Conservation (phyloP, 306 rosid species). For the Abrus precatorius region DNA sequence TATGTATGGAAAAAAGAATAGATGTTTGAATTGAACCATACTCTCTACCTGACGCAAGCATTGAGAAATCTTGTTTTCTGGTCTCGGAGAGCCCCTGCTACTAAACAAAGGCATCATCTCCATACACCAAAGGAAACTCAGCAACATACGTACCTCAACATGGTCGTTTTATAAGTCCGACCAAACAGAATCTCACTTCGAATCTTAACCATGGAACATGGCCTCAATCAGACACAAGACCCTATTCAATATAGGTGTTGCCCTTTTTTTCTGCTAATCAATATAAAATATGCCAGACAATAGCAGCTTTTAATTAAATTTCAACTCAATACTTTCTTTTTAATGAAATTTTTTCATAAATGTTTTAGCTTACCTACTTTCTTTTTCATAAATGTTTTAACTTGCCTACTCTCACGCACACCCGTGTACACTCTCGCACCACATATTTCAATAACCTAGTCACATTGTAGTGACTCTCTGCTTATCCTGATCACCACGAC, state of each 20-base stretch:
- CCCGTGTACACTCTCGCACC: background rate
- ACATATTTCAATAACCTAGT: background rate
- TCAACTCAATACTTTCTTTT: background rate
- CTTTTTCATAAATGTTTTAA: background rate
- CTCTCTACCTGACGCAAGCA: slow-evolving; percentile 31
- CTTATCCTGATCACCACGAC: background rate
- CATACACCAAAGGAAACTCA: slow-evolving; percentile 35
- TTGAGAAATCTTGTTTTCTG: slow-evolving; percentile 33
- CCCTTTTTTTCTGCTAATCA: slow-evolving; percentile 13
- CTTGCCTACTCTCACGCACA: background rate
- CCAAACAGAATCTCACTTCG: slow-evolving; percentile 45
- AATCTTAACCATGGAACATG: slow-evolving; percentile 65
- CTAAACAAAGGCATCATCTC: slow-evolving; percentile 40
- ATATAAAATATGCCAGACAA: slow-evolving; percentile 17
- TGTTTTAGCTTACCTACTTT: slow-evolving; percentile 1
- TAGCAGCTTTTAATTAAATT: slow-evolving; percentile 28
- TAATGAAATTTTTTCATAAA: background rate
- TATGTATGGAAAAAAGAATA: background rate
- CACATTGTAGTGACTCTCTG: background rate
- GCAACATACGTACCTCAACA: slow-evolving; percentile 35
- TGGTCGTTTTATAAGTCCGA: slow-evolving; percentile 46
- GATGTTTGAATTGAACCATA: slow-evolving; percentile 28
- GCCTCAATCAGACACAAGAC: slow-evolving; percentile 13
- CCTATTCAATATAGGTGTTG: slow-evolving; percentile 16
- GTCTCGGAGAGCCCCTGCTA: slow-evolving; percentile 34